These are phyloP conservation scores for Phialocephala sp. DNA, from an alignment of 2,329 filamentous ascomycete species.

Conservation along the genomic window DNA sequence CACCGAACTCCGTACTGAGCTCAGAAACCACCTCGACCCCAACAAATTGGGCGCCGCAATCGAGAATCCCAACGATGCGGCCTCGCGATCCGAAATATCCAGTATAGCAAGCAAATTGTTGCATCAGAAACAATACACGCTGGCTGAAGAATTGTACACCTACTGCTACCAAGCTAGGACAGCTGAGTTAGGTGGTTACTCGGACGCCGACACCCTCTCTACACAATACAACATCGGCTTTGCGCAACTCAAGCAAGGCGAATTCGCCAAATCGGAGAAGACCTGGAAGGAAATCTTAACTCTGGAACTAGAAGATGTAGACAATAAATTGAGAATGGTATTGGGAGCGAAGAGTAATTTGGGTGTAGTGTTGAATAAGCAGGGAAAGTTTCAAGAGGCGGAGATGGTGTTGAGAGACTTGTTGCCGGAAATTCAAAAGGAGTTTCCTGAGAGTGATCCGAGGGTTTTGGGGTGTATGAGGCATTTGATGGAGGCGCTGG, in stretches of 20 bases:
- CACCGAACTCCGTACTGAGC: not conserved
- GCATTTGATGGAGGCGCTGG: constrained; percentile 5
- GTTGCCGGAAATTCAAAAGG: not conserved
- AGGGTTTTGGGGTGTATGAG: constrained; percentile 4
- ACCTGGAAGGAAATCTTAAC: not conserved
- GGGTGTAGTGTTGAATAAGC: not conserved
- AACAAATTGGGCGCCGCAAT: not conserved
- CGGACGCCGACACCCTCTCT: not conserved
- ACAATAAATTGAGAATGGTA: not conserved
- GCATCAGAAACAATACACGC: not conserved
- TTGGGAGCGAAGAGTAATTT: not conserved
- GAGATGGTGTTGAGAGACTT: not conserved
- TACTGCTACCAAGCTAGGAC: not conserved
- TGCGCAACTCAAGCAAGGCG: not conserved
- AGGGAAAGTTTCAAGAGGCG: not conserved
- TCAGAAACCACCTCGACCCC: not conserved
- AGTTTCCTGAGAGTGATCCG: constrained; percentile 6
- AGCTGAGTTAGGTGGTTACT: not conserved
- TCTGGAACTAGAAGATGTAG: not conserved
- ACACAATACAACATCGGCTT: not conserved
- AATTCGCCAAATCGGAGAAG: not conserved
- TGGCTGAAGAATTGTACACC: not conserved
- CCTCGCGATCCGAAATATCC: not conserved
- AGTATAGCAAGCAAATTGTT: not conserved
- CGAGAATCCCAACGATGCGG: not conserved